Evolutionary conservation across 495 filamentous ascomycete species (phyloP), one percentile per base, ranked within the genome.

Genomic region (Aspergillus hancockii): DNA sequence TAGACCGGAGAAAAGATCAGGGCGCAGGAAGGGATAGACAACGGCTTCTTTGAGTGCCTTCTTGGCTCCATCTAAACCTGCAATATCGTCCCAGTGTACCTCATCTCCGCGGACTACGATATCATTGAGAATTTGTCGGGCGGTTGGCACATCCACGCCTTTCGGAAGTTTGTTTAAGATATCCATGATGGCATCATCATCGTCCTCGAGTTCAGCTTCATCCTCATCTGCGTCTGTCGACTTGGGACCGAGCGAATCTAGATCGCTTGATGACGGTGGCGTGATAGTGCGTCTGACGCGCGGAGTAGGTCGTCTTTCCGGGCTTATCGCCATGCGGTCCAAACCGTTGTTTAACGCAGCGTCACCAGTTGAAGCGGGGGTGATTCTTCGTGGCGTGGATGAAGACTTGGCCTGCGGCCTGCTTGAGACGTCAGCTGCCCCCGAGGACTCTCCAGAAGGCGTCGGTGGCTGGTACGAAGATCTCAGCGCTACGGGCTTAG

Each of bases 1-100:
- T 4, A 99, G 81, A 1, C 94, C 94, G 78, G 92, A 91, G 73
- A 99, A 99, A 12, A 99, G 78, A 70, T 99, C 94, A 3, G 94
- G 94, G 8, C 94, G 89, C 7, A 98, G 82, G 74, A 99, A 98
- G 14, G 94, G 94, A 66, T 99, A 99, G 30, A 99, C 93, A 8
- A 98, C 94, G 3, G 92, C 90, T 74, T 99, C 94, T 71, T 96
- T 96, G 45, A 99, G 77, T 0, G 94, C 92, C 52, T 84, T 88
- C 67, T 99, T 99, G 49, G 94, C 95, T 38, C 87, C 80, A 30
- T 96, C 92, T 13, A 99, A 77, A 3, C 94, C 94, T 0, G 95
- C 92, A 40, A 99, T 88, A 65, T 99, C 94, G 40, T 86, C 84
- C 95, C 95, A 99, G 66, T 90, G 90, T 0, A 99, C 94, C 65